Conservation (phyloP, 768 basidiomycete genomes). For the Pilatotrama ljubarskyi region DNA sequence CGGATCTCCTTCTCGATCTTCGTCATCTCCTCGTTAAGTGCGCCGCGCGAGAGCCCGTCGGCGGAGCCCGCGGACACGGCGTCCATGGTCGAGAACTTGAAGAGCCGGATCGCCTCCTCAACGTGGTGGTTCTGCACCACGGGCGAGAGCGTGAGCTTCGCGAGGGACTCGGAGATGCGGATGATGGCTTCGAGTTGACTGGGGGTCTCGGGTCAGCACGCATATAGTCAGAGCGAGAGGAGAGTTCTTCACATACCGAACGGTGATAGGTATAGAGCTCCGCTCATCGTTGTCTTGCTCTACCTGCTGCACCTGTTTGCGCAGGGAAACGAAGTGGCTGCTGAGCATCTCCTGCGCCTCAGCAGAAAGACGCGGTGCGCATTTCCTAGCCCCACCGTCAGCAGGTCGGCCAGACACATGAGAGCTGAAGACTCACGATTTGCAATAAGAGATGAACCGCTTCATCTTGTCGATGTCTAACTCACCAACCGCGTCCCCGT, state of each 20-base stretch:
- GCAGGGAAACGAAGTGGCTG: conserved; percentile 89
- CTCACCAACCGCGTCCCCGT: conserved; percentile 75
- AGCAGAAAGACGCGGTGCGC: conserved; percentile 88
- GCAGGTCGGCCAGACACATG: neutral
- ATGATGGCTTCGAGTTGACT: conserved; percentile 98
- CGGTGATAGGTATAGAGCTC: conserved; percentile 96
- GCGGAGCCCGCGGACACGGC: conserved; percentile 93
- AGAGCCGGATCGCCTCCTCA: conserved; percentile 95
- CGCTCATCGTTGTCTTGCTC: conserved; percentile 97
- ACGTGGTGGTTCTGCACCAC: conserved; percentile 91
- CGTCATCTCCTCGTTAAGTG: conserved; percentile 90
- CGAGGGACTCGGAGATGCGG: conserved; percentile 95
- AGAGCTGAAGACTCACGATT: conserved; percentile 55
- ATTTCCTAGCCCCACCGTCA: conserved; percentile 63
- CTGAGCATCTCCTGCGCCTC: conserved; percentile 97
- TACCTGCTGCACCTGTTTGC: conserved; percentile 93
- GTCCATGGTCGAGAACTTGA: conserved; percentile 99
- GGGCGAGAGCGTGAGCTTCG: conserved; percentile 88
- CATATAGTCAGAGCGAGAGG: neutral
- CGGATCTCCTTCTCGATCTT: conserved; percentile 87
- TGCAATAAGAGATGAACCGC: conserved; percentile 94
- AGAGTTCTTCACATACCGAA: conserved; percentile 62
- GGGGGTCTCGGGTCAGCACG: conserved; percentile 1
- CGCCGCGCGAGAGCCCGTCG: conserved; percentile 89
- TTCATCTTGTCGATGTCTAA: conserved; percentile 99